phyloP scores from a whole-genome alignment of 192 early-diverging fungal genomes.

The Umbelopsis ramanniana region DNA sequence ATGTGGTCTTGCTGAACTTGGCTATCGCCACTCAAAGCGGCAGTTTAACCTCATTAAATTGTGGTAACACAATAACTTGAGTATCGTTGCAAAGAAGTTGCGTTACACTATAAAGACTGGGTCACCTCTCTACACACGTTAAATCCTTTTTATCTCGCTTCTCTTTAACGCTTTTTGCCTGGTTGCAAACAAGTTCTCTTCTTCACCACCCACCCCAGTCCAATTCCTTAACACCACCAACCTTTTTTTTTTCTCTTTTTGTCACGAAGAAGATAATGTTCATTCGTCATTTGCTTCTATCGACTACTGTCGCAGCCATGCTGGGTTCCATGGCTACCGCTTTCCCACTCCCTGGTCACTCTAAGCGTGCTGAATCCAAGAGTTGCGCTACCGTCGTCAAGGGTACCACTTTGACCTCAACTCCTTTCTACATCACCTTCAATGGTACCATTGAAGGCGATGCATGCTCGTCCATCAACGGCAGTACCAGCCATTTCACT shows the following conservation, averaged over 20 bases:
- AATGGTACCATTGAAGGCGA: slow-evolving; percentile 9
- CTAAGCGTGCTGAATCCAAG: not conserved
- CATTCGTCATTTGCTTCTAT: slow-evolving; percentile 21
- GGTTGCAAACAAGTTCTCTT: slow-evolving; percentile 1
- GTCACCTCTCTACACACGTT: not conserved
- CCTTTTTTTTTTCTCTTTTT: not conserved
- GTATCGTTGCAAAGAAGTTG: not conserved
- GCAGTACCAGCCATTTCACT: not conserved
- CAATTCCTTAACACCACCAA: slow-evolving; percentile 1
- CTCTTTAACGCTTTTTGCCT: slow-evolving; percentile 4
- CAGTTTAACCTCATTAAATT: slow-evolving; percentile 2
- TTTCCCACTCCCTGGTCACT: not conserved
- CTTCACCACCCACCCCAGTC: not conserved
- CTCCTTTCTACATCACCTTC: slow-evolving; percentile 23
- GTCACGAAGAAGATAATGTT: not conserved
- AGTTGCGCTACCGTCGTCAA: not conserved
- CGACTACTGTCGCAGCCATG: slow-evolving; percentile 15
- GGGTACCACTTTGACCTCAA: slow-evolving; percentile 7
- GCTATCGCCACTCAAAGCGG: not conserved
- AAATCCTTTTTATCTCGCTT: slow-evolving; percentile 6
- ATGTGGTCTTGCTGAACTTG: too few species aligned
- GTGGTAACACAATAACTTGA: not conserved
- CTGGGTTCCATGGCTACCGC: slow-evolving; percentile 22
- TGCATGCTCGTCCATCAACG: not conserved
- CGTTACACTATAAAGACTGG: slow-evolving; percentile 23